Evolutionary conservation across 352 stramenopile species (phyloP).

Genomic region (Phytopythium sindhum): DNA sequence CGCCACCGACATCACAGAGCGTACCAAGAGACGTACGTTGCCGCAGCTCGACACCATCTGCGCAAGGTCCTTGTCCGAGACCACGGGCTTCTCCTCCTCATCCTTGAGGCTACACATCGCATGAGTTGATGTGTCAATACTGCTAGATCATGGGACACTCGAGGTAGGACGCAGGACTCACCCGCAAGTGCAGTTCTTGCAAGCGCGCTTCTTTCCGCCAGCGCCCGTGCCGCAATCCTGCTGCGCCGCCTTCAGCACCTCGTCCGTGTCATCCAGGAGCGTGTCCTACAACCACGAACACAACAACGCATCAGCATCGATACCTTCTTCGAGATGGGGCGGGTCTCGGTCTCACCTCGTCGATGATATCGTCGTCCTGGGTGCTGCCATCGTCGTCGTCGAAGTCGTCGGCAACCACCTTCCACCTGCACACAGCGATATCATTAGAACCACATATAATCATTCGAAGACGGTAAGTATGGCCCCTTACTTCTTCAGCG

Average conservation of each 20-base stretch:
- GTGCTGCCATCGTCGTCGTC: conserved; percentile 38
- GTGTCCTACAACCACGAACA: conserved; percentile 35
- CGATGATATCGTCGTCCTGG: conserved; percentile 70
- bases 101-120: conserved; percentile 62
- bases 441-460: neutral
- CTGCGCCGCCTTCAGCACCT: conserved; percentile 70
- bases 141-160: neutral
- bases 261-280: conserved; percentile 79
- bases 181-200: conserved; percentile 98
- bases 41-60: conserved; percentile 81
- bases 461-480: neutral
- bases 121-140: neutral
- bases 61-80: conserved; percentile 69
- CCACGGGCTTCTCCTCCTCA: conserved; percentile 62
- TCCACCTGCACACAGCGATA: conserved; percentile 35
- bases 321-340: neutral
- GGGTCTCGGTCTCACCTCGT: conserved; percentile 37
- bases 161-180: conserved; percentile 13
- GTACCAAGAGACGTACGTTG: conserved; percentile 47
- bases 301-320: neutral
- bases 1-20: neutral
- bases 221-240: conserved; percentile 74
- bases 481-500: conserved; percentile 36
- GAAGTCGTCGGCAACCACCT: conserved; percentile 61
- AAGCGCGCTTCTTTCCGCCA: conserved; percentile 89